Evolutionary conservation across 768 basidiomycete species (phyloP).

Genomic region (Lyophyllum decastes): DNA sequence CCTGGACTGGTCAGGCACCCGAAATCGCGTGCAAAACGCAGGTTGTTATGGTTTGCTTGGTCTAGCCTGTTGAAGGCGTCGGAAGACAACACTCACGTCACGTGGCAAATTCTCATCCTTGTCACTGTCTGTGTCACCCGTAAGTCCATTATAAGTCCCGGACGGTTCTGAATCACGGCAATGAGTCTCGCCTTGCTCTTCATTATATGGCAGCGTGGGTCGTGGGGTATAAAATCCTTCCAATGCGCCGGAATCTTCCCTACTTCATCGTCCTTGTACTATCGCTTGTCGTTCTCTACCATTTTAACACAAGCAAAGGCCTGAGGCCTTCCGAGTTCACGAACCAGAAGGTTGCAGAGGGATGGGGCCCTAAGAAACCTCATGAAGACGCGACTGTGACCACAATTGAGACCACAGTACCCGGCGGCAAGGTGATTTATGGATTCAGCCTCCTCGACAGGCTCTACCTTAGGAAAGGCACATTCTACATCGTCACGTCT

Average conservation of each 20-base stretch:
- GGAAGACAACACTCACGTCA: background rate
- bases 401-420: slow-evolving; percentile 26
- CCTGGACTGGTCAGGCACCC: background rate
- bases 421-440: slow-evolving; percentile 41
- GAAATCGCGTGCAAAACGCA: background rate
- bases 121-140: background rate
- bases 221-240: background rate
- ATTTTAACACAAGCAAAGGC: background rate
- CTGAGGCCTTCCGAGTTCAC: background rate
- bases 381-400: slow-evolving; percentile 2
- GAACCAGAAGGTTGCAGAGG: background rate
- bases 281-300: slow-evolving; percentile 4
- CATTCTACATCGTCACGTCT: slow-evolving; percentile 64
- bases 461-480: slow-evolving; percentile 76
- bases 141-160: too few relatives aligned
- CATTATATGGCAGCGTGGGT: background rate
- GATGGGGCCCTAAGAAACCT: background rate
- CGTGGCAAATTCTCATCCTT: background rate
- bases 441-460: slow-evolving; percentile 79
- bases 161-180: background rate
- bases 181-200: background rate
- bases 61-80: background rate
- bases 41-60: background rate
- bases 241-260: slow-evolving; percentile 11
- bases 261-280: slow-evolving; percentile 5